phyloP scores from a whole-genome alignment of 139 green algal species.

The Nannochloris sp. region DNA sequence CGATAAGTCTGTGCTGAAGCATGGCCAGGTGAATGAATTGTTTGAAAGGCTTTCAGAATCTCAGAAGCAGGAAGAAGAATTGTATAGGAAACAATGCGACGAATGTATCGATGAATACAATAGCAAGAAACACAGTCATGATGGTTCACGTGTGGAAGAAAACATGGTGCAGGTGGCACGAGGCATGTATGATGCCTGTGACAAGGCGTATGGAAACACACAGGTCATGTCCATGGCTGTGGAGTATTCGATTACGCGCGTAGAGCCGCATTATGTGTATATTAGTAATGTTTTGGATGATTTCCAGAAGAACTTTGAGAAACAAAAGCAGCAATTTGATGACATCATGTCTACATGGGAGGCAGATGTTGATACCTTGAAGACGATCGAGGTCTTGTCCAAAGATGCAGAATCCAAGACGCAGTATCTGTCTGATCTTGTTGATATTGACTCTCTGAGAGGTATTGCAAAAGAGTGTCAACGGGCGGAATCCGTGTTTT shows the following conservation, averaged over 20 bases:
- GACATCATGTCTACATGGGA: constrained; percentile 62
- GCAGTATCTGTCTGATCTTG: constrained; percentile 48
- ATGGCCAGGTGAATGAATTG: constrained; percentile 4
- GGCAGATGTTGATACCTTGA: constrained; percentile 56
- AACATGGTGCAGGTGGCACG: constrained; percentile 14
- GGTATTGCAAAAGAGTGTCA: constrained; percentile 52
- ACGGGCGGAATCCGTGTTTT: constrained; percentile 48
- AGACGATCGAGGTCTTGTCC: constrained; percentile 9
- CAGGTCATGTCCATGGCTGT: constrained; percentile 73
- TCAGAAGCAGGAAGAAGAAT: background rate
- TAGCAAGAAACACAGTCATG: too few species aligned
- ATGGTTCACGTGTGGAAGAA: too few species aligned
- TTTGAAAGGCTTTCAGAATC: constrained; percentile 1
- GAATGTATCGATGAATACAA: too few species aligned
- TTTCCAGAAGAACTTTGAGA: constrained; percentile 47
- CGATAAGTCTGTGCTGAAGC: constrained; percentile 6
- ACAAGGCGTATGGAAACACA: constrained; percentile 57
- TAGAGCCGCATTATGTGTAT: constrained; percentile 80
- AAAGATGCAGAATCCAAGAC: background rate
- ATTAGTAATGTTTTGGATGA: constrained; percentile 44
- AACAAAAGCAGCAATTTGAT: constrained; percentile 19
- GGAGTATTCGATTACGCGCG: constrained; percentile 70
- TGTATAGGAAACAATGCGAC: background rate
- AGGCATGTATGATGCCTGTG: constrained; percentile 3
- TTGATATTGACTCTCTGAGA: constrained; percentile 45